A percentile compares a stretch with the other conserved stretches of the same genome.
These are phyloP conservation scores for Neopestalotiopsis sp. DNA, from an alignment of 2,329 filamentous ascomycete species.

Conservation along the genomic window DNA sequence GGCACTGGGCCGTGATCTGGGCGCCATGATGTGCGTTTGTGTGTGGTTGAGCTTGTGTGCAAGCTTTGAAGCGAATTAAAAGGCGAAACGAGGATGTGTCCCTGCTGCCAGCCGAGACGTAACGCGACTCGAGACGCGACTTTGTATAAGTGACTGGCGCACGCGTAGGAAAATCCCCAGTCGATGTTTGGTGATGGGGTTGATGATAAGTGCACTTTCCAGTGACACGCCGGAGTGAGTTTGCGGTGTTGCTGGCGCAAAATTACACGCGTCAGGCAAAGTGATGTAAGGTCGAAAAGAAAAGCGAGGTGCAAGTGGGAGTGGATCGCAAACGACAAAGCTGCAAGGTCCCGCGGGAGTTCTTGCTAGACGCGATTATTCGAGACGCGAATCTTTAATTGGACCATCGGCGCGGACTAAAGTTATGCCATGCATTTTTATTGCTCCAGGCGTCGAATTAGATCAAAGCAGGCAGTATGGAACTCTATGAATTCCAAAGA, in stretches of 20 bases:
- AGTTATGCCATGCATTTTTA: constrained; percentile 7
- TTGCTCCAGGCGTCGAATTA: constrained; percentile 10
- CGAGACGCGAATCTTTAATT: constrained; percentile 15
- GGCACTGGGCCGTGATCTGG: constrained; percentile 57
- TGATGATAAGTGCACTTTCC: background rate
- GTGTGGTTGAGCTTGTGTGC: constrained; percentile 21
- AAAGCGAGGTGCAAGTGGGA: constrained; percentile 3
- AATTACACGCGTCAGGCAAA: background rate
- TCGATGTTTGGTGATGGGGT: background rate
- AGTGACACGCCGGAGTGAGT: background rate
- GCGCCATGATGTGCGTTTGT: constrained; percentile 53
- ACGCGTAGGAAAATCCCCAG: constrained; percentile 4
- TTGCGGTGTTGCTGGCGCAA: constrained; percentile 11
- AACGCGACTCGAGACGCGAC: constrained; percentile 63
- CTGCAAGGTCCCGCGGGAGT: background rate
- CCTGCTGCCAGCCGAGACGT: constrained; percentile 43
- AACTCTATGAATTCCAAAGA: background rate
- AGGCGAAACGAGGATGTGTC: background rate
- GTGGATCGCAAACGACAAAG: constrained; percentile 12
- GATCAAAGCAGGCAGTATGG: too few species aligned
- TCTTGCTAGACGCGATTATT: constrained; percentile 4
- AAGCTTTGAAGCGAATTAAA: constrained; percentile 17
- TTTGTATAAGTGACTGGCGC: constrained; percentile 27
- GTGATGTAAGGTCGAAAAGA: constrained; percentile 10
- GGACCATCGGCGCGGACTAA: constrained; percentile 14